Evolutionary conservation across 495 filamentous ascomycete genomes (phyloP), one percentile per base, ranked within the genome.

Genomic region (Staphylotrichum tortipilum): DNA sequence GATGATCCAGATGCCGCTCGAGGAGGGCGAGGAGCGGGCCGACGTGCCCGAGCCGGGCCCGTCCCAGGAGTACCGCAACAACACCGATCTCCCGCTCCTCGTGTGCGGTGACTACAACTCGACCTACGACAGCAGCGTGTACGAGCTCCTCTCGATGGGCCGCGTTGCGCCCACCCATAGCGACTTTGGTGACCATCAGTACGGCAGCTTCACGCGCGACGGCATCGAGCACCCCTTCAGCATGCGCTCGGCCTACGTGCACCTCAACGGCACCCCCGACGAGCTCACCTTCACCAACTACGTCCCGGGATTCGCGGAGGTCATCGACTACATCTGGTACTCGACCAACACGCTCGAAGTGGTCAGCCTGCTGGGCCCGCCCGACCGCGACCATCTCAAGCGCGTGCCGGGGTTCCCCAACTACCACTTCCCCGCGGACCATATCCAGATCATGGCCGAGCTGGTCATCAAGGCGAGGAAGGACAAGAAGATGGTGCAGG

Each of bases 261-360:
- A 79, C 57, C 75, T 86, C 7, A 71, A 76, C 39, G 74, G 70
- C 28, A 77, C 78, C 0, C 77, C 83, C 11, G 82, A 85, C n/a
- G 88, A 94, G 59, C 65, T 97, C 52, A 79, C 78, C 41, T 97
- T 96, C 65, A 44, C 41, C 26, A 97, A 98, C 68, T 97, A 96
- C 68, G 94, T 89, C 11, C 90, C 92, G 4, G 79, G 78, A 28
- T 98, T 95, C 74, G 81, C 77, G 19, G 89, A 85, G 34, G 86
- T 94, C 43, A 83, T 98, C 50, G 92, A 98, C 64, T 97, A 97
- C 66, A 86, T 97, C 60, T 97, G 88, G 89, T 98, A 89, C 70
- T 87, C 87, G 44, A 88, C 88, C 36, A 97, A 94, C 64, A 80
- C 88, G 24, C 74, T 98, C 36, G 86, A 94, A 61, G 83, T 94